Base-by-base conservation (phyloP, 164 flowering plant genomes). In the Stephania cephalantha region DNA sequence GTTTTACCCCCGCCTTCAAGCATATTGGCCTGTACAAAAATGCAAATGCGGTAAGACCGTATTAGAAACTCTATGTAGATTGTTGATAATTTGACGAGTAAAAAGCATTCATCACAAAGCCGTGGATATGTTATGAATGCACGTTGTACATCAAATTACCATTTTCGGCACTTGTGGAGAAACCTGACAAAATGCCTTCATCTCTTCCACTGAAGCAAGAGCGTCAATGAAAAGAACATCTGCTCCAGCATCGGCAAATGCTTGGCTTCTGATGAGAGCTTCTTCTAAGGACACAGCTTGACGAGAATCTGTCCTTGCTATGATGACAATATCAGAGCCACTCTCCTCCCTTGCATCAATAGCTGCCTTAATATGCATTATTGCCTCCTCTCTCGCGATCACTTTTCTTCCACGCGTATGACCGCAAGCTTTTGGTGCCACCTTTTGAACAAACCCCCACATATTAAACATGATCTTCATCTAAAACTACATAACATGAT, bases 1-100 rank as follows among this genome's bases (percentile, higher is more conserved):
- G 98, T 89, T 84, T 90, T 93, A 0, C 99, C 99, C 15, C 98
- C 99, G 78, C 98, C 98, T 91, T 95, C 98, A 83, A 95, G 99
- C 99, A 95, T 95, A 80, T 91, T 95, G 53, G 93, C 97, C 99
- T 95, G 77, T 79, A 81, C 29, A 78, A 35, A 7, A 73, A 75
- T 53, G 6, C n/a, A 44, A 61, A 74, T 73, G 65, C 30, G 20
- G 45, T 35, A 73, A 35, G 42, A 35, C 42, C 42, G 2, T 35
- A 35, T 35, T 35, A 35, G 42, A 0, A 35, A 35, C 42, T 35
- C 3, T 4, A 35, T 35, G 42, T 35, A 35, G 42, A 35, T 35
- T 2, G 42, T 4, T 35, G 42, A 35, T 35, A 35, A 35, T 2
- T 35, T 1, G 42, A 35, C 42, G 4, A 35, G 42, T 35, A 35